phyloP scores from a whole-genome alignment of 129 eudicot species.

The Escallonia herrerae region DNA sequence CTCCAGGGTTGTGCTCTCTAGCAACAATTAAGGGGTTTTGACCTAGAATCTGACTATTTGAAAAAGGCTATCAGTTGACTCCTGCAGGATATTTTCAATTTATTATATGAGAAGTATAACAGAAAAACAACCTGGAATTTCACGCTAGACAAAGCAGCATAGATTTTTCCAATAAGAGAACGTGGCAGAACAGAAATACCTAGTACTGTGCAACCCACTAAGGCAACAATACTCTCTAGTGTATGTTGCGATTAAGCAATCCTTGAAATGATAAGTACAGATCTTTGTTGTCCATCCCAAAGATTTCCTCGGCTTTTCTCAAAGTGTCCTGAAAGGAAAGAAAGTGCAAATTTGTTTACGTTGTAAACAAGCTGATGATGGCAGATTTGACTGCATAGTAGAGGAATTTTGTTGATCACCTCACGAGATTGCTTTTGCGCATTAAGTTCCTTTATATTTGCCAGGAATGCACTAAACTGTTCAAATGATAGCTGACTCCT shows the following conservation, averaged over 20 bases:
- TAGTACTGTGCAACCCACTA: background rate
- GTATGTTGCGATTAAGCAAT: constrained; percentile 69
- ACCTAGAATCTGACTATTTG: constrained; percentile 6
- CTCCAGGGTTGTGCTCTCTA: too few relatives aligned
- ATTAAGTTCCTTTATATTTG: constrained; percentile 84
- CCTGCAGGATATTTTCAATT: background rate
- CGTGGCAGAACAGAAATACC: background rate
- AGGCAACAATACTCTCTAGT: constrained; percentile 17
- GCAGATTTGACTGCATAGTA: constrained; percentile 8
- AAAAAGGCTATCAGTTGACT: background rate
- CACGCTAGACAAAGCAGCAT: too few relatives aligned
- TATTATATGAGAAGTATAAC: background rate
- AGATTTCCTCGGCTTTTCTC: constrained; percentile 93
- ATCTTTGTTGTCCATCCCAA: constrained; percentile 83
- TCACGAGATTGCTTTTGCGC: constrained; percentile 94
- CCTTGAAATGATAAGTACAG: constrained; percentile 86
- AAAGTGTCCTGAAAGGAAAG: constrained; percentile 66
- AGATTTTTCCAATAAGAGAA: background rate
- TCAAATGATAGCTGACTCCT: constrained; percentile 96
- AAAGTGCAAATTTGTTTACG: background rate
- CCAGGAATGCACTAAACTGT: constrained; percentile 91
- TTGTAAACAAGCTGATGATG: background rate
- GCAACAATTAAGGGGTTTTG: background rate
- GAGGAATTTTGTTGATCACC: constrained; percentile 37
- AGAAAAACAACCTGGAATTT: background rate